phyloP scores from a whole-genome alignment of 352 stramenopile genomes.

The Blastocystis sp. region DNA sequence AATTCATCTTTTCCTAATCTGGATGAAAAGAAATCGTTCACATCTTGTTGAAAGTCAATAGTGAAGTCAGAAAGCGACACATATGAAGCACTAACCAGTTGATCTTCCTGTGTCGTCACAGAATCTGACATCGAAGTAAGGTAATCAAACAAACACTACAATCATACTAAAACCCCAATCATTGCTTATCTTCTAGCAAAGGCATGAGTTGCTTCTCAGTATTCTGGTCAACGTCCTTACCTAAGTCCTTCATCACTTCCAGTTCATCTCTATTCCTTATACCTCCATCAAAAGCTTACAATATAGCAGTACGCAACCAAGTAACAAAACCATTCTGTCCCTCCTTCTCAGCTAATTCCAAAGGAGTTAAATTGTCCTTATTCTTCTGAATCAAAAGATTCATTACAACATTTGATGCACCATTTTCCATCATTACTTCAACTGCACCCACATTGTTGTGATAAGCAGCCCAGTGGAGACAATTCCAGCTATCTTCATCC shows the following conservation, averaged over 20 bases:
- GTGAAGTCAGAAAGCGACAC: slow-evolving; percentile 74
- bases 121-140: background rate
- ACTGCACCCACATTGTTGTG: slow-evolving; percentile 62
- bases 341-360: slow-evolving; percentile 30
- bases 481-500: slow-evolving; percentile 51
- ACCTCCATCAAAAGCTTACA: background rate
- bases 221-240: background rate
- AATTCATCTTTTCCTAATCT: slow-evolving; percentile 77
- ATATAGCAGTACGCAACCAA: slow-evolving; percentile 15
- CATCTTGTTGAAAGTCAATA: slow-evolving; percentile 76
- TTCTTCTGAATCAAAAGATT: slow-evolving; percentile 4
- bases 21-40: slow-evolving; percentile 75
- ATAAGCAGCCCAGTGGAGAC: slow-evolving; percentile 60
- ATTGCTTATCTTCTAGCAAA: slow-evolving; percentile 25
- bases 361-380: slow-evolving; percentile 27
- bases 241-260: slow-evolving; percentile 23
- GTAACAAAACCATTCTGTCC: slow-evolving; percentile 1
- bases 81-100: background rate
- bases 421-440: slow-evolving; percentile 19
- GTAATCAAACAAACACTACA: background rate
- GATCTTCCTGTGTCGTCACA: background rate
- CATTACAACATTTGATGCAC: background rate
- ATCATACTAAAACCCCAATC: slow-evolving; percentile 17
- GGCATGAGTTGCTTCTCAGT: slow-evolving; percentile 17
- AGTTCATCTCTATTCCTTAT: slow-evolving; percentile 39